A percentile compares a stretch with the other conserved stretches of the same genome.
These are phyloP conservation scores for Ogataea methanolica DNA, from an alignment of 805 yeast species.

Conservation along the genomic window DNA sequence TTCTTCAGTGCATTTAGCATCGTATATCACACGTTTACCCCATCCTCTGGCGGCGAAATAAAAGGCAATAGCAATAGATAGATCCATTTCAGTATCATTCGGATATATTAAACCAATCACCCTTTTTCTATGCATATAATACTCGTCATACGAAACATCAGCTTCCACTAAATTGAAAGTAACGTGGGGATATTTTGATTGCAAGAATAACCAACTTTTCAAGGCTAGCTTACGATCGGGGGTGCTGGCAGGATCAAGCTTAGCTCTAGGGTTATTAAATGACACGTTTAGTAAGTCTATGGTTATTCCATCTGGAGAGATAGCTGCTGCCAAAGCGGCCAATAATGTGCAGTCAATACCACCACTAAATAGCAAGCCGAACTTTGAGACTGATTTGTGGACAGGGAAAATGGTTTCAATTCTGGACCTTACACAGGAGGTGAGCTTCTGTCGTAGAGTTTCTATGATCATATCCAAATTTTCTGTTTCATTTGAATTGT, in stretches of 20 bases:
- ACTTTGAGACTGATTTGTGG: slow-evolving; percentile 31
- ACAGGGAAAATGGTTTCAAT: slow-evolving; percentile 59
- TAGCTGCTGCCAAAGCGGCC: slow-evolving; percentile 48
- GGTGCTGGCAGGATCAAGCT: slow-evolving; percentile 52
- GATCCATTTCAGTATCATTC: slow-evolving; percentile 86
- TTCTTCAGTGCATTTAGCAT: slow-evolving; percentile 3
- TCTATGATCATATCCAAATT: slow-evolving; percentile 2
- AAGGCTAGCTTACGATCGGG: slow-evolving; percentile 82
- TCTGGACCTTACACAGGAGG: slow-evolving; percentile 41
- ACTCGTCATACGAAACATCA: slow-evolving; percentile 68
- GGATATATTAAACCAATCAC: slow-evolving; percentile 77
- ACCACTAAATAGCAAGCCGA: slow-evolving; percentile 82
- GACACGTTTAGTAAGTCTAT: slow-evolving; percentile 90
- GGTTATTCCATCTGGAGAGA: slow-evolving; percentile 24
- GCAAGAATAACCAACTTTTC: slow-evolving; percentile 53
- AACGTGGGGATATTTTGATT: slow-evolving; percentile 36
- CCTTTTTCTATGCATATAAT: slow-evolving; percentile 41
- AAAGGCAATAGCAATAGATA: slow-evolving; percentile 92
- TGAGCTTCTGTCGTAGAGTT: slow-evolving; percentile 28
- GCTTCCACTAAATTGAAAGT: slow-evolving; percentile 58
- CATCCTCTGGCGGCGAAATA: slow-evolving; percentile 76
- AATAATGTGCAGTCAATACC: slow-evolving; percentile 90
- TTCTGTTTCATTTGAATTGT: background rate
- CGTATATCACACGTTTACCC: slow-evolving; percentile 30
- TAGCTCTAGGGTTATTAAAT: slow-evolving; percentile 83